Evolutionary conservation across 306 rosid species (phyloP).

Genomic region (Prosopis cineraria): DNA sequence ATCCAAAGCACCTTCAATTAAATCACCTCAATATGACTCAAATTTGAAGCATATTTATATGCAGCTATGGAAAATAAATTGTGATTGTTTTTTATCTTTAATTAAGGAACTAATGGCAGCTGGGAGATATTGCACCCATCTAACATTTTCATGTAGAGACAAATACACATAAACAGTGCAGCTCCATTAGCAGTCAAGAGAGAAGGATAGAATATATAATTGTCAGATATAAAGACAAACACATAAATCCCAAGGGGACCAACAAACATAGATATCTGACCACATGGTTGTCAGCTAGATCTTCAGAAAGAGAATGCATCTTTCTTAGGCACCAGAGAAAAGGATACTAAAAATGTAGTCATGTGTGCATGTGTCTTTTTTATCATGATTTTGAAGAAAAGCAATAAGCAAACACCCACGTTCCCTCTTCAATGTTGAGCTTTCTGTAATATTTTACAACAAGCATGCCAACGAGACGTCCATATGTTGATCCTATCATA

Average conservation of each 20-base stretch:
- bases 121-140: background rate
- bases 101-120: background rate
- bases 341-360: background rate
- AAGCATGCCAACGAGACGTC: conserved; percentile 95
- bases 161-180: background rate
- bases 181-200: background rate
- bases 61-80: background rate
- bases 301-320: background rate
- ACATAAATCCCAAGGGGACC: background rate
- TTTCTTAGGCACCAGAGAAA: background rate
- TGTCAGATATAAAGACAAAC: background rate
- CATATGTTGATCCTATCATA: conserved; percentile 96
- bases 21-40: background rate
- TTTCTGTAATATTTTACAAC: conserved; percentile 85
- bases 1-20: background rate
- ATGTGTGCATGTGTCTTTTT: background rate
- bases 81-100: background rate
- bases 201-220: background rate
- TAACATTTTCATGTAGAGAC: background rate
- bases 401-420: conserved; percentile 60
- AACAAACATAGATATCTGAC: background rate
- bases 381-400: background rate
- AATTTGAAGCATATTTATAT: background rate
- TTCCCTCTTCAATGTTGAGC: conserved; percentile 97
- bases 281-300: background rate